A percentile compares a stretch with the other conserved stretches of the same genome.
Evolutionary conservation across 805 yeast species (phyloP).

Genomic region (Huiozyma naganishii): DNA sequence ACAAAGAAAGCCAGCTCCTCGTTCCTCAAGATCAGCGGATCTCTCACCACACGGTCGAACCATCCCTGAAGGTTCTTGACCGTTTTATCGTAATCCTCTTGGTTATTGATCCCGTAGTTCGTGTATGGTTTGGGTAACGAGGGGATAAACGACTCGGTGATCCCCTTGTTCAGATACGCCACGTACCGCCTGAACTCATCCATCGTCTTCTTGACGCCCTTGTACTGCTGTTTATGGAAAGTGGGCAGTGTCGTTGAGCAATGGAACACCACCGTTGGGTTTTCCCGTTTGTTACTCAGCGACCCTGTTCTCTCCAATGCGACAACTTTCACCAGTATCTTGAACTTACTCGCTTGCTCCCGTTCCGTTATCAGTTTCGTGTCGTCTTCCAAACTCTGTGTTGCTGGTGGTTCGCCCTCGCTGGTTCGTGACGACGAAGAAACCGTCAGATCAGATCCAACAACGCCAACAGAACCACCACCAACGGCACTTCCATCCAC

Average conservation of each 20-base stretch:
- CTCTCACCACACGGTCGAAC: slow-evolving; percentile 63
- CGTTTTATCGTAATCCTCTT: slow-evolving; percentile 60
- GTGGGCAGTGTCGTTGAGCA: slow-evolving; percentile 59
- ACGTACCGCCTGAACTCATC: slow-evolving; percentile 68
- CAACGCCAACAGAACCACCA: too few relatives aligned
- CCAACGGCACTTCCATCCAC: too few relatives aligned
- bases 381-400: background rate
- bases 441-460: too few relatives aligned
- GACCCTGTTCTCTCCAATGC: slow-evolving; percentile 59
- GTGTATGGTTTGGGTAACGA: slow-evolving; percentile 69
- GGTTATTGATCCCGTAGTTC: slow-evolving; percentile 72
- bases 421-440: background rate
- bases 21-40: slow-evolving; percentile 75
- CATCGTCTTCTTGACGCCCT: slow-evolving; percentile 70
- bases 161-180: slow-evolving; percentile 65
- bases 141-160: slow-evolving; percentile 89
- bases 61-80: slow-evolving; percentile 62
- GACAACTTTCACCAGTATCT: slow-evolving; percentile 45
- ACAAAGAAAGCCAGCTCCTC: slow-evolving; percentile 81
- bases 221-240: slow-evolving; percentile 58
- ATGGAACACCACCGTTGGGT: slow-evolving; percentile 72
- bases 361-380: slow-evolving; percentile 6
- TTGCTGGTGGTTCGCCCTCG: background rate
- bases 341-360: slow-evolving; percentile 17
- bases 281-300: slow-evolving; percentile 46